Conservation (phyloP, 1,139 yeast species). For the Blastobotrys arbuscula region DNA sequence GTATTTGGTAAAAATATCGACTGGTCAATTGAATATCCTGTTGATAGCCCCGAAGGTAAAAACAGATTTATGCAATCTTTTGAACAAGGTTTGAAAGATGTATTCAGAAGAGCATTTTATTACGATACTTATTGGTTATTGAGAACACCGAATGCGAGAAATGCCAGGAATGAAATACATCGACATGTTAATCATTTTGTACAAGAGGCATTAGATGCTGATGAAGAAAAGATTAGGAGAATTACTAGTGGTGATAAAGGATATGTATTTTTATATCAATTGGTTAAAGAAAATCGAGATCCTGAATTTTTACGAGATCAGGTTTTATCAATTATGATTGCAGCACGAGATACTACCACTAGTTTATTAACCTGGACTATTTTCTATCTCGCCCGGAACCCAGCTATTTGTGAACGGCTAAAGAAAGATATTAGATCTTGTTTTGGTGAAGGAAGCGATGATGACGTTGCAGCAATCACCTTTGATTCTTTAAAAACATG, state of each 20-base stretch:
- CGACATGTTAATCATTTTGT: slow-evolving; percentile 10
- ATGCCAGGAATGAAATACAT: slow-evolving; percentile 2
- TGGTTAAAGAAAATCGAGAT: slow-evolving; percentile 45
- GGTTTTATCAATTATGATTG: slow-evolving; percentile 44
- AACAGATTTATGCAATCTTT: slow-evolving; percentile 13
- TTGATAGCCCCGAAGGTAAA: slow-evolving; percentile 10
- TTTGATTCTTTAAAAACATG: slow-evolving; percentile 46
- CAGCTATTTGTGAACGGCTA: slow-evolving; percentile 36
- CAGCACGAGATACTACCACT: slow-evolving; percentile 53
- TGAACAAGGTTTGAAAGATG: slow-evolving; percentile 7
- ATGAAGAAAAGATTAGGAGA: slow-evolving; percentile 10
- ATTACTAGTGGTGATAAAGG: slow-evolving; percentile 8
- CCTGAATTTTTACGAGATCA: slow-evolving; percentile 45
- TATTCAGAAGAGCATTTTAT: slow-evolving; percentile 7
- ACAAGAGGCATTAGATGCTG: slow-evolving; percentile 11
- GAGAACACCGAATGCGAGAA: slow-evolving; percentile 4
- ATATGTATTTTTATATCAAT: slow-evolving; percentile 45
- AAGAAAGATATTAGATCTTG: slow-evolving; percentile 33
- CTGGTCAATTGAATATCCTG: slow-evolving; percentile 8
- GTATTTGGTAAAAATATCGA: slow-evolving; percentile 5
- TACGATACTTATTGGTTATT: slow-evolving; percentile 10
- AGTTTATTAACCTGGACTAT: slow-evolving; percentile 44
- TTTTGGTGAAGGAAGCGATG: slow-evolving; percentile 13
- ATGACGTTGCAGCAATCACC: slow-evolving; percentile 24
- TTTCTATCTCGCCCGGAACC: slow-evolving; percentile 43